Evolutionary conservation across 2,329 filamentous ascomycete species (phyloP).

Genomic region (Sporothrix euskadiensis): DNA sequence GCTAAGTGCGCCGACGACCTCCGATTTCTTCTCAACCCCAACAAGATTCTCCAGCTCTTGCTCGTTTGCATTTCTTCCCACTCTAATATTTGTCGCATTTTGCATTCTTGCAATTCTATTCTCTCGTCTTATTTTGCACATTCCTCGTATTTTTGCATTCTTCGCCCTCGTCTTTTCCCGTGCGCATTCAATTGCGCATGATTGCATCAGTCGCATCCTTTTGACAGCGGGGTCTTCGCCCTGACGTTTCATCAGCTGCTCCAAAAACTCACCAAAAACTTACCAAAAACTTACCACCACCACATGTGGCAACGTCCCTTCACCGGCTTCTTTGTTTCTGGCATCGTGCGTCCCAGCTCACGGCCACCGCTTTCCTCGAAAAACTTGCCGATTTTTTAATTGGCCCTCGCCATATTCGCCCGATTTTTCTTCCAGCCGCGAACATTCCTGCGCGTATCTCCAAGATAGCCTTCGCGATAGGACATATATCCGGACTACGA

Average conservation of each 20-base stretch:
- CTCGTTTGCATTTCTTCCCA: neutral
- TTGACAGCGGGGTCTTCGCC: constrained; percentile 13
- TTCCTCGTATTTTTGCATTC: neutral
- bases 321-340: neutral
- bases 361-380: neutral
- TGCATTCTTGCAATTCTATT: neutral
- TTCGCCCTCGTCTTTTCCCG: neutral
- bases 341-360: neutral
- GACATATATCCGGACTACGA: neutral
- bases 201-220: neutral
- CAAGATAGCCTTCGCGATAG: neutral
- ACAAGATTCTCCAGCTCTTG: neutral
- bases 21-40: constrained; percentile 11
- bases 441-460: neutral
- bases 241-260: neutral
- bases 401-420: neutral
- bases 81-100: neutral
- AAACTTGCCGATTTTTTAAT: neutral
- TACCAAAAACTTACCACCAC: neutral
- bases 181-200: constrained; percentile 15
- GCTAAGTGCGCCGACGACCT: neutral
- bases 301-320: neutral
- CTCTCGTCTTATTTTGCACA: neutral
- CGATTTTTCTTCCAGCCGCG: neutral
- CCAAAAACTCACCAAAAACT: neutral